Evolutionary conservation across 768 basidiomycete genomes (phyloP).

Genomic region (Steccherinum ochraceum): DNA sequence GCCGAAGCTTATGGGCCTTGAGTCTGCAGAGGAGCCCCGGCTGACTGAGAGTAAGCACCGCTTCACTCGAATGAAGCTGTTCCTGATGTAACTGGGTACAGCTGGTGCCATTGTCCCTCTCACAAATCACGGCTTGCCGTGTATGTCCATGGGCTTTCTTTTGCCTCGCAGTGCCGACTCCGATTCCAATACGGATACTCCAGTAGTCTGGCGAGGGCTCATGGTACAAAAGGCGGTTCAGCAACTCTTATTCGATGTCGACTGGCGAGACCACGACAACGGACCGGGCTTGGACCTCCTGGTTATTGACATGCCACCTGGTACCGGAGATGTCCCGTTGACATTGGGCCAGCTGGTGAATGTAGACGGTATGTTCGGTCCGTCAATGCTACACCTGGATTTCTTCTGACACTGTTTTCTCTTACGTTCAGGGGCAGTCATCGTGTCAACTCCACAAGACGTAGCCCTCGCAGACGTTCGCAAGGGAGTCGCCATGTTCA

Average conservation of each 20-base stretch:
- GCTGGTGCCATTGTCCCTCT: conserved; percentile 79
- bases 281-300: conserved; percentile 66
- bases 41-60: conserved; percentile 55
- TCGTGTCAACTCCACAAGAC: conserved; percentile 94
- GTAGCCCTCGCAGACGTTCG: conserved; percentile 88
- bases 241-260: conserved; percentile 92
- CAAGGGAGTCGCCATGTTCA: conserved; percentile 90
- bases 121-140: conserved; percentile 81
- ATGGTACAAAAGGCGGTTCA: conserved; percentile 99
- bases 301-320: conserved; percentile 94
- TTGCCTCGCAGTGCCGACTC: conserved; percentile 50
- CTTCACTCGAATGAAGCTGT: too few species aligned
- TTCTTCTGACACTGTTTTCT: neutral
- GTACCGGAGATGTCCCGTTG: conserved; percentile 93
- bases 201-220: conserved; percentile 92
- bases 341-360: conserved; percentile 83
- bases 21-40: conserved; percentile 67
- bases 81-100: too few species aligned
- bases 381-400: neutral
- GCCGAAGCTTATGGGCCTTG: conserved; percentile 89
- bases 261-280: conserved; percentile 51
- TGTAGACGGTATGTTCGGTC: conserved; percentile 62
- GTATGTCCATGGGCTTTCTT: conserved; percentile 98
- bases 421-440: conserved; percentile 64
- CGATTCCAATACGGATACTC: conserved; percentile 56